Conservation (phyloP, 805 yeast genomes). For the Lipomyces kockii region DNA sequence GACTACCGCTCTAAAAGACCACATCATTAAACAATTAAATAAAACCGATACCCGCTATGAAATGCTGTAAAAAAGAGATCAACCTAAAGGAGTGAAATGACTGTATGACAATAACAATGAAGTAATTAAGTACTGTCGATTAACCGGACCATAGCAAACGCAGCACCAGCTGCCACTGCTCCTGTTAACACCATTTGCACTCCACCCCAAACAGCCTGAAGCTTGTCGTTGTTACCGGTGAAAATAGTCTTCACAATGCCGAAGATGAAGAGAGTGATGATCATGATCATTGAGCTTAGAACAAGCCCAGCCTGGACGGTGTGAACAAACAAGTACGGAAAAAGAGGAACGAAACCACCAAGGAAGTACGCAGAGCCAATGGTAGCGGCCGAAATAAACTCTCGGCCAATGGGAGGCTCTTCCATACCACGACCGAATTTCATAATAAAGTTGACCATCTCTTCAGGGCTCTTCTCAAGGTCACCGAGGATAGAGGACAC, state of each 20-base stretch:
- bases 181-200: constrained; percentile 92
- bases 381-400: constrained; percentile 82
- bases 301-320: constrained; percentile 79
- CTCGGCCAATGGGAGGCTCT: constrained; percentile 93
- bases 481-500: constrained; percentile 75
- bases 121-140: constrained; percentile 53
- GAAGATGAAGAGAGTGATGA: constrained; percentile 79
- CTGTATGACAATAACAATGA: not conserved
- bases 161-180: constrained; percentile 96
- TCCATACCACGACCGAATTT: constrained; percentile 86
- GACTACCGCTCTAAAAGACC: not conserved
- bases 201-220: constrained; percentile 65
- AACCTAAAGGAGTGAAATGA: not conserved
- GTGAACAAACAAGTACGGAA: constrained; percentile 84
- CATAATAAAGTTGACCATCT: constrained; percentile 83
- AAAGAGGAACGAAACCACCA: constrained; percentile 89
- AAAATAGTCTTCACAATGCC: constrained; percentile 85
- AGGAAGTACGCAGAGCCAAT: constrained; percentile 87
- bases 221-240: constrained; percentile 58
- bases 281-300: constrained; percentile 78
- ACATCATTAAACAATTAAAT: not conserved
- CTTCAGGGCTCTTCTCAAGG: constrained; percentile 74
- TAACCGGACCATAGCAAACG: constrained; percentile 86
- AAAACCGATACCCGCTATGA: not conserved
- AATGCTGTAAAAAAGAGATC: not conserved